phyloP scores from a whole-genome alignment of 306 rosid genomes.

The Quercus ilex region DNA sequence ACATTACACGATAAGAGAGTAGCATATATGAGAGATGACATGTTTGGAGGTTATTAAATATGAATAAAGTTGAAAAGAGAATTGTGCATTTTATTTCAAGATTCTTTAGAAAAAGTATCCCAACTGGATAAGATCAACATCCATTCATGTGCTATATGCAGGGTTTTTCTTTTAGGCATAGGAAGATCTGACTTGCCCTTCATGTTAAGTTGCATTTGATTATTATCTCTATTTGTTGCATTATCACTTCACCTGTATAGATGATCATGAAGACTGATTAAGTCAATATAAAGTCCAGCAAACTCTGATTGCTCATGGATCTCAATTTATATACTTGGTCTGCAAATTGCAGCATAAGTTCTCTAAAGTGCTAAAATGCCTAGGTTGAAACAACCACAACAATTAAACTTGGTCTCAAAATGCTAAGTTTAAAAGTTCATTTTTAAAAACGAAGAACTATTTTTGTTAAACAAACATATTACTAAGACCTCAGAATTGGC shows the following conservation, averaged over 20 bases:
- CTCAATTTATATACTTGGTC: not conserved
- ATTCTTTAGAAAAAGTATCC: not conserved
- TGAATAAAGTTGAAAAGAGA: constrained; percentile 12
- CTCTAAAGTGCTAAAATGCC: not conserved
- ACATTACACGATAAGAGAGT: constrained; percentile 2
- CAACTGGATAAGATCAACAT: constrained; percentile 16
- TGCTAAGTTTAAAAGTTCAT: too few relatives aligned
- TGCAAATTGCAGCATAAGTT: not conserved
- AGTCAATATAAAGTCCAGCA: not conserved
- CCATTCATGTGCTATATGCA: not conserved
- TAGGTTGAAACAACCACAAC: not conserved
- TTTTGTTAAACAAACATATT: too few relatives aligned
- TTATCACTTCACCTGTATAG: not conserved
- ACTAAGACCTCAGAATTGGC: too few relatives aligned
- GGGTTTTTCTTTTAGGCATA: not conserved
- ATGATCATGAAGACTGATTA: not conserved
- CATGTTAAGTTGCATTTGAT: not conserved
- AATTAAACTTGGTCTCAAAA: too few relatives aligned
- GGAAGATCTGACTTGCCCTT: not conserved
- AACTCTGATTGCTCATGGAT: not conserved
- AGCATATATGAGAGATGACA: constrained; percentile 25
- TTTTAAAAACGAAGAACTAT: too few relatives aligned
- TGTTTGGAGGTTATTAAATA: constrained; percentile 33
- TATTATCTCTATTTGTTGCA: not conserved
- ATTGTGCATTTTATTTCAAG: constrained; percentile 1